Conservation (phyloP, 441 rosid species). For the Corymbia citriodora region DNA sequence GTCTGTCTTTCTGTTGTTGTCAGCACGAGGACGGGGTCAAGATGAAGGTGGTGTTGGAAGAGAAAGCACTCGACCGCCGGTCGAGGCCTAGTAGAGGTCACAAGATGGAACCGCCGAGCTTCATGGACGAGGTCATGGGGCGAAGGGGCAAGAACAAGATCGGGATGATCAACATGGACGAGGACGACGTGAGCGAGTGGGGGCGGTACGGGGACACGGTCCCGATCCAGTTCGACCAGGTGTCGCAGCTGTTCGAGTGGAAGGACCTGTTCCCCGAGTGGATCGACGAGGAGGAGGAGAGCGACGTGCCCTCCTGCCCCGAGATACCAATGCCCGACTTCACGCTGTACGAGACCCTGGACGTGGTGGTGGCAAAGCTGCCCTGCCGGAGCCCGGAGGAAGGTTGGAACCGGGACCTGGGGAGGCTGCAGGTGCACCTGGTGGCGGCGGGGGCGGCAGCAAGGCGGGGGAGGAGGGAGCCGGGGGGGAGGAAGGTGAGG, state of each 20-base stretch:
- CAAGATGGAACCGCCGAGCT: constrained; percentile 53
- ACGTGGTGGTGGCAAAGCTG: constrained; percentile 66
- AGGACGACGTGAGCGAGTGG: constrained; percentile 50
- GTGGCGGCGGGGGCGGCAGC: constrained; percentile 58
- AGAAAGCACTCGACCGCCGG: background rate
- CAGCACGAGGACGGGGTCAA: constrained; percentile 38
- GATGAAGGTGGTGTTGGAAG: constrained; percentile 54
- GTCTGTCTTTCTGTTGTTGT: background rate
- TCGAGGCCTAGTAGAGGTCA: constrained; percentile 11
- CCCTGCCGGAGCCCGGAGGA: constrained; percentile 69
- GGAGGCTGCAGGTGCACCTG: constrained; percentile 77
- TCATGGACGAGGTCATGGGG: constrained; percentile 28
- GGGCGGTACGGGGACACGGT: constrained; percentile 41
- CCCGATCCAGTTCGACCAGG: constrained; percentile 42
- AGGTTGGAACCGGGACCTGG: constrained; percentile 76
- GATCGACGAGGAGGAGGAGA: constrained; percentile 94
- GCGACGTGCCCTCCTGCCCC: constrained; percentile 56
- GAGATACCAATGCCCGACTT: constrained; percentile 84
- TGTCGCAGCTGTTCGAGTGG: constrained; percentile 63
- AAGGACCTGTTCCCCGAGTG: constrained; percentile 83
- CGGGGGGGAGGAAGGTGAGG: constrained; percentile 50
- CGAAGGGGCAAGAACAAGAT: constrained; percentile 11
- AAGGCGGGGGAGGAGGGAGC: constrained; percentile 50
- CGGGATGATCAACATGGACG: constrained; percentile 78
- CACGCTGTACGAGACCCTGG: constrained; percentile 33